These are phyloP conservation scores for Davidsoniella australis DNA, from an alignment of 2,329 filamentous ascomycete genomes.

Conservation along the genomic window DNA sequence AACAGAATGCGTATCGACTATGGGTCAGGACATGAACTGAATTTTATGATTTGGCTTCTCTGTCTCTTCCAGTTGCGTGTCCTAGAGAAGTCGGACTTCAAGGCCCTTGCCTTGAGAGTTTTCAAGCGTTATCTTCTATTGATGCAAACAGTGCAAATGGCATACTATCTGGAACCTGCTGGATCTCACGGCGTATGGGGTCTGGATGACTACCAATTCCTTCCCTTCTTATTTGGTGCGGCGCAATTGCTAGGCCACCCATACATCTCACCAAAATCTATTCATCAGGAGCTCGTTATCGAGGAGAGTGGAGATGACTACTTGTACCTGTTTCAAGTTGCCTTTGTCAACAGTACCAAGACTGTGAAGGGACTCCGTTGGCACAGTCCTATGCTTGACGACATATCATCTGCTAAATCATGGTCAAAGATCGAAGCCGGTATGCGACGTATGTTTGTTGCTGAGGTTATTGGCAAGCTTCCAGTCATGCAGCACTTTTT, in stretches of 20 bases:
- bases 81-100: constrained; percentile 49
- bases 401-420: constrained; percentile 76
- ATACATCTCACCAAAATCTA: constrained; percentile 60
- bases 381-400: constrained; percentile 97
- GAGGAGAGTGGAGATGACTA: constrained; percentile 76
- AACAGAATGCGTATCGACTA: constrained; percentile 85
- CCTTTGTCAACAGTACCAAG: constrained; percentile 91
- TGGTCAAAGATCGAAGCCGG: constrained; percentile 89
- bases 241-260: constrained; percentile 75
- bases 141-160: constrained; percentile 76
- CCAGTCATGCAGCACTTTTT: constrained; percentile 98
- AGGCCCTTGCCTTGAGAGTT: constrained; percentile 55
- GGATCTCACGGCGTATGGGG: constrained; percentile 98
- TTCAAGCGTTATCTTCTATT: constrained; percentile 69
- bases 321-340: constrained; percentile 81
- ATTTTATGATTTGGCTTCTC: constrained; percentile 94
- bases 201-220: constrained; percentile 90
- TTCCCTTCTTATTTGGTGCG: constrained; percentile 88
- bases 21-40: constrained; percentile 90
- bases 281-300: constrained; percentile 74
- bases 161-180: constrained; percentile 92
- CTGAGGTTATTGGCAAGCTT: constrained; percentile 79
- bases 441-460: constrained; percentile 93
- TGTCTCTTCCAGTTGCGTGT: constrained; percentile 68
- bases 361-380: constrained; percentile 85